A percentile compares a stretch with the other conserved stretches of the same genome.
Conservation (phyloP, 257 asterid species). For the Rhazya stricta region DNA sequence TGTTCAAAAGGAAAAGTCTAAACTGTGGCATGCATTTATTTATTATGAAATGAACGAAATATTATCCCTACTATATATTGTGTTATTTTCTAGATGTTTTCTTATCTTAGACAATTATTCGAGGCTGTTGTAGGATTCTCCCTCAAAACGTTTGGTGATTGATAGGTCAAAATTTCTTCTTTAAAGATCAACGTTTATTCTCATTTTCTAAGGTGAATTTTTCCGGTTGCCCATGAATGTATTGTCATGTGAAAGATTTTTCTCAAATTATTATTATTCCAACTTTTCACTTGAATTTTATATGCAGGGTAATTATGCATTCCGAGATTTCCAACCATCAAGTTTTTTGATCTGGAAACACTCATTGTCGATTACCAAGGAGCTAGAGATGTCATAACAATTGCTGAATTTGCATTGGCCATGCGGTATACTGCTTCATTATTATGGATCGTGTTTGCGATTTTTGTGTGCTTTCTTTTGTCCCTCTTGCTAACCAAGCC, state of each 20-base stretch:
- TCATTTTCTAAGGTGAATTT: background rate
- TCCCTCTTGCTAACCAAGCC: background rate
- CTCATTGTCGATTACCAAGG: conserved; percentile 89
- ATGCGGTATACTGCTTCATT: conserved; percentile 44
- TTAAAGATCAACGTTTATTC: background rate
- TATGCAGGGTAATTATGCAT: conserved; percentile 79
- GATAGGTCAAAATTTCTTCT: background rate
- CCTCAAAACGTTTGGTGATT: background rate
- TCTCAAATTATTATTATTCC: background rate
- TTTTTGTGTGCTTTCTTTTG: background rate
- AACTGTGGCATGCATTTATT: background rate
- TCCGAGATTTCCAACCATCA: conserved; percentile 88
- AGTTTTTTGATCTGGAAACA: conserved; percentile 90
- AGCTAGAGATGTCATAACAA: conserved; percentile 84
- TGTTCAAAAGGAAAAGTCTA: no score
- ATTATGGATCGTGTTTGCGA: background rate
- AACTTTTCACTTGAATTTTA: background rate
- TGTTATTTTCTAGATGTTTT: background rate
- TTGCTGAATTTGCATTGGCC: conserved; percentile 60
- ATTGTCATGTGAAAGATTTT: background rate
- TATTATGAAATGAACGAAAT: background rate
- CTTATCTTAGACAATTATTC: no score
- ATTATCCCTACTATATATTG: no score
- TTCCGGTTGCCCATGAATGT: background rate
- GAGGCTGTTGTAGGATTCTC: background rate